Base-by-base conservation (phyloP, 805 yeast species). In the Metschnikowia baotianmanensis region DNA sequence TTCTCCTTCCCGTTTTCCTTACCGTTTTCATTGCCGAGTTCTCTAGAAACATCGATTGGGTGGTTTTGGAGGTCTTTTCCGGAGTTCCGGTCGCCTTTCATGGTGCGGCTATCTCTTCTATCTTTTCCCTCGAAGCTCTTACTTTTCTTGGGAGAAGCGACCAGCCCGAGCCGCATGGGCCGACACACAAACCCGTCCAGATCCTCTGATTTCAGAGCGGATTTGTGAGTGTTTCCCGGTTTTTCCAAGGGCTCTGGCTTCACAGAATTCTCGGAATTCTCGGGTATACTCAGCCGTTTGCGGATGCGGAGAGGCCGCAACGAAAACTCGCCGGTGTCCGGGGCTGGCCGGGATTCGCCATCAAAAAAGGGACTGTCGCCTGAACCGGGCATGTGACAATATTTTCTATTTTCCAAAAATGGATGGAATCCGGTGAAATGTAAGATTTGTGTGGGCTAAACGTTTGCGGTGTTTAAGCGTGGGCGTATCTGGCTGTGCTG, bases 161-260 rank as follows among this genome's bases (percentile, higher is more conserved):
- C 34, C 52, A 43, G 28, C 57, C 63, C 42, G 53, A 55, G 50
- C 22, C 69, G 43, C 42, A 67, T 67, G 21, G 72, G 72, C 22
- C 71, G 58, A 47, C 63, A 61, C 23, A 63, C 68, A 39, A 66
- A 66, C 15, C 63, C 69, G 9, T 62, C 67, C 7, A 44, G 24
- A 6, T 37, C 35, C 20, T 31, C 11, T 31, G 16, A 31, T 11
- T 37, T 32, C 18, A 19, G 43, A 15, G 37, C 24, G 17, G 28
- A 5, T 19, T 17, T 13, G 20, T 23, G 30, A 18, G 38, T 29
- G 15, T 30, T 16, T 6, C 40, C 45, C 20, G 21, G 28, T 17
- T 37, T 42, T 3, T 32, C 32, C 3, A 6, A 10, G 7, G 10
- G 10, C 9, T 35, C 32, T 2, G 33, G 25, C 7, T 20, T 19